Conservation (phyloP, 805 yeast species). For the Candida multigemmis region DNA sequence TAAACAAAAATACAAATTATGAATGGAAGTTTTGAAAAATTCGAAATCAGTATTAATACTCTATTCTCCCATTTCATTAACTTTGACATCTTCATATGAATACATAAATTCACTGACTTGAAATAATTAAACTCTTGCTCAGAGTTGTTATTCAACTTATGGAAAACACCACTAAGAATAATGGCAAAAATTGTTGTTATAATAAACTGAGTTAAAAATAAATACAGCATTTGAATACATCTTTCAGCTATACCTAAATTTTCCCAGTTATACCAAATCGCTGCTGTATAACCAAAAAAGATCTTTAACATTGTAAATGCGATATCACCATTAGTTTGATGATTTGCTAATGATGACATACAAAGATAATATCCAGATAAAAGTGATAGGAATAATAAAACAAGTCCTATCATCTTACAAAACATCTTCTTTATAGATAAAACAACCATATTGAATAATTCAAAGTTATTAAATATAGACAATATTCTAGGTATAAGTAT, state of each 20-base stretch:
- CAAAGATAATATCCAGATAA: conserved; percentile 49
- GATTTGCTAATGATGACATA: conserved; percentile 38
- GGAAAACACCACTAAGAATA: conserved; percentile 36
- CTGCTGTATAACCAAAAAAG: conserved; percentile 51
- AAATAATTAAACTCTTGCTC: conserved; percentile 32
- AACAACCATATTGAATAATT: conserved; percentile 42
- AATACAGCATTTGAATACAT: conserved; percentile 38
- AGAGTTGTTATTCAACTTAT: conserved; percentile 20
- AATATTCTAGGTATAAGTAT: conserved; percentile 41
- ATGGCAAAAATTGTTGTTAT: conserved; percentile 48
- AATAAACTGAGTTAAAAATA: conserved; percentile 46
- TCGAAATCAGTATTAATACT: conserved; percentile 8
- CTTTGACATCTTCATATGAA: conserved; percentile 24
- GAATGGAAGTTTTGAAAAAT: conserved; percentile 26
- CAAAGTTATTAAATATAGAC: conserved; percentile 41
- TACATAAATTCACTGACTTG: conserved; percentile 27
- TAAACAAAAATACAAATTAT: conserved; percentile 22
- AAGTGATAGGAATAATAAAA: conserved; percentile 39
- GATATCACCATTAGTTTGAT: conserved; percentile 31
- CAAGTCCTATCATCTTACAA: conserved; percentile 39
- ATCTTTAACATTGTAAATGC: conserved; percentile 44
- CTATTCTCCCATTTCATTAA: conserved; percentile 5
- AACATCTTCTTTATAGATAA: conserved; percentile 43
- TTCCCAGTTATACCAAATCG: conserved; percentile 50
- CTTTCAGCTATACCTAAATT: conserved; percentile 39